Conservation (phyloP, 2,329 filamentous ascomycete genomes). For the Remersonia thermophila region DNA sequence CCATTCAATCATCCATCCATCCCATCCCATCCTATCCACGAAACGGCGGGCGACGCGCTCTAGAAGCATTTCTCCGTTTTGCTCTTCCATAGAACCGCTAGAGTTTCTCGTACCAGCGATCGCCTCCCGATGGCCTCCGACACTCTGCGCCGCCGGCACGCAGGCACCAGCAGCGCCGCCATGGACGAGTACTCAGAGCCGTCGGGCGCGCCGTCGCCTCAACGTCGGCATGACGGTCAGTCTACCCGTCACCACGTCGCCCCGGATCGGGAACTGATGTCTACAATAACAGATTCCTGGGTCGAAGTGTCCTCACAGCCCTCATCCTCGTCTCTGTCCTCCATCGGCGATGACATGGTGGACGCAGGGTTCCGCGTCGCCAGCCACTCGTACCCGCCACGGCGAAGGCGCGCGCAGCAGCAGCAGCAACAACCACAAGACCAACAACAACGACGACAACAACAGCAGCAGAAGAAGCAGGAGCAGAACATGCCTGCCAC, state of each 20-base stretch:
- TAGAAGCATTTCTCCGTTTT: too few relatives aligned
- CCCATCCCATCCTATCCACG: too few relatives aligned
- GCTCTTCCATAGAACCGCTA: too few relatives aligned
- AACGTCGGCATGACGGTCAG: conserved; percentile 24
- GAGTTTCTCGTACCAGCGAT: too few relatives aligned
- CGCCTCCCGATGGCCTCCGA: conserved; percentile 9
- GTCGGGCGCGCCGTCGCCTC: conserved; percentile 15
- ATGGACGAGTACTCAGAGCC: conserved; percentile 10
- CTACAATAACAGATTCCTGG: conserved; percentile 66
- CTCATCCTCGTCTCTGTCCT: conserved; percentile 86
- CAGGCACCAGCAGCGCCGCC: conserved; percentile 8
- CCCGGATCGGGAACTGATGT: conserved; percentile 4
- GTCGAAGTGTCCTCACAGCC: conserved; percentile 87
- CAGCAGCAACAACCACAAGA: too few relatives aligned
- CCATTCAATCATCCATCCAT: too few relatives aligned
- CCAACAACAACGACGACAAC: too few relatives aligned
- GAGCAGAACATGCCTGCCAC: conserved; percentile 23
- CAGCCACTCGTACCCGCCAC: conserved; percentile 45
- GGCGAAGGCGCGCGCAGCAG: conserved; percentile 43
- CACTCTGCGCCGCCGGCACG: conserved; percentile 11
- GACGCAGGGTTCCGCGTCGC: conserved; percentile 76
- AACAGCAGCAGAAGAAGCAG: conserved; percentile 30
- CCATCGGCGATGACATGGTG: conserved; percentile 74
- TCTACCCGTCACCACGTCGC: conserved; percentile 4
- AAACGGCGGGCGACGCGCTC: too few relatives aligned